Percentiles rank a stretch among this genome's conserved stretches.
phyloP scores from a whole-genome alignment of 2,329 filamentous ascomycete species.

The Pestalotiopsis sp. region DNA sequence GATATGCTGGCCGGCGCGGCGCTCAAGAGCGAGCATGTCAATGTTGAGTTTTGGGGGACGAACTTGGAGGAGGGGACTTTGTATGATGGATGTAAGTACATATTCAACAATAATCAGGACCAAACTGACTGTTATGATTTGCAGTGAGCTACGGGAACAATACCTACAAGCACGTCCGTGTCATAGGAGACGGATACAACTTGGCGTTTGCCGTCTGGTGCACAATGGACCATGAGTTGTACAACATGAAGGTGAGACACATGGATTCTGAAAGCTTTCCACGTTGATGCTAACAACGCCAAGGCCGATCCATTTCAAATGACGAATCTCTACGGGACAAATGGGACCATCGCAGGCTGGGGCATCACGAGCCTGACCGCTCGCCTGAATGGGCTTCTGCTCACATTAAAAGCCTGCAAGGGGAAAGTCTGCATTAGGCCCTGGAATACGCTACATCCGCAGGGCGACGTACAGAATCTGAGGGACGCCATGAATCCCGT shows the following conservation, averaged over 20 bases:
- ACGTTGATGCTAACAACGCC: not conserved
- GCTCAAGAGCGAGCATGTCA: conserved; percentile 42
- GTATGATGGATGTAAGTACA: not conserved
- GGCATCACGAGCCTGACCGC: conserved; percentile 43
- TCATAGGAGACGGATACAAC: conserved; percentile 27
- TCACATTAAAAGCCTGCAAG: conserved; percentile 65
- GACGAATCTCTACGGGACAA: conserved; percentile 41
- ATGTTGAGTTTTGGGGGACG: conserved; percentile 43
- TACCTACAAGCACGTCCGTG: conserved; percentile 48
- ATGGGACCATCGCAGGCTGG: conserved; percentile 31
- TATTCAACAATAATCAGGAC: not conserved
- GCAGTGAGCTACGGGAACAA: conserved; percentile 26
- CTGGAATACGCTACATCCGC: conserved; percentile 59
- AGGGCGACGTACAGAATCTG: conserved; percentile 52
- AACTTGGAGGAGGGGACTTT: conserved; percentile 18
- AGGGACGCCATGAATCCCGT: conserved; percentile 49
- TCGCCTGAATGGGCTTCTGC: conserved; percentile 52
- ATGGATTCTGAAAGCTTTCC: not conserved
- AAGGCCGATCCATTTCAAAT: conserved; percentile 46
- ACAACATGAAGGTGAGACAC: conserved; percentile 55
- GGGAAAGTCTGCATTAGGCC: conserved; percentile 55
- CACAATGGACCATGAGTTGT: conserved; percentile 67
- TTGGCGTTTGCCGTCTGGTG: conserved; percentile 60
- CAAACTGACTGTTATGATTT: not conserved
- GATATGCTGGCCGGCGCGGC: conserved; percentile 16